Conservation (phyloP, 75 land plant species). For the Isoetes taiwanensis region DNA sequence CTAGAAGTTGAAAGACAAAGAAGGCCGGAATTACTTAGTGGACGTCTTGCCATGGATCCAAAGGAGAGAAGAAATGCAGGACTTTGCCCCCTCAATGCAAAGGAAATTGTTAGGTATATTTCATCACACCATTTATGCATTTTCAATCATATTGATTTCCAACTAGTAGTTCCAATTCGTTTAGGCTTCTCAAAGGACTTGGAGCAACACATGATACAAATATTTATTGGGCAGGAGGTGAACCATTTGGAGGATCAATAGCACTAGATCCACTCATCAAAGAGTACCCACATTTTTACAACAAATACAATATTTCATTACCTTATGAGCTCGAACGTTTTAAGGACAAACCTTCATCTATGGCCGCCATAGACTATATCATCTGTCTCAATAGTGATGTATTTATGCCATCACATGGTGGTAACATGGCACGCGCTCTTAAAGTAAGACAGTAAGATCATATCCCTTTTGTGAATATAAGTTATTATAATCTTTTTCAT, state of each 20-base stretch:
- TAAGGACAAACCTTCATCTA: background rate
- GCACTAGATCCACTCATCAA: background rate
- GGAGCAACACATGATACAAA: background rate
- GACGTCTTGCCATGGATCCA: background rate
- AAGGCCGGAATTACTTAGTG: background rate
- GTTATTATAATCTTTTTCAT: background rate
- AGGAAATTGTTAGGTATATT: background rate
- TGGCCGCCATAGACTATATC: background rate
- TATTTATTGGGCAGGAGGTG: constrained; percentile 2
- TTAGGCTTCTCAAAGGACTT: constrained; percentile 3
- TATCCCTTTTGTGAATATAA: background rate
- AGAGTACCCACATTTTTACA: background rate
- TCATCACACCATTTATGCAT: background rate
- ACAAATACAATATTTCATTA: background rate
- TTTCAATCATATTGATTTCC: background rate
- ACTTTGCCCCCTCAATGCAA: background rate
- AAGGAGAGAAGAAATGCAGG: background rate
- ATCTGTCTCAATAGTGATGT: background rate
- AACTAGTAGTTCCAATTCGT: no score
- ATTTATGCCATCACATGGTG: constrained; percentile 4
- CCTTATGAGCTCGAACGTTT: background rate
- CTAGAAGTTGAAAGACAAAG: background rate
- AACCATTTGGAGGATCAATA: constrained; percentile 2
- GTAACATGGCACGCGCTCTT: constrained; percentile 2
- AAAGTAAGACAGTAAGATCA: background rate